Percentiles rank a stretch among this genome's conserved stretches.
Evolutionary conservation across 2,329 filamentous ascomycete species (phyloP).

Genomic region (Monosporascus cannonballus): DNA sequence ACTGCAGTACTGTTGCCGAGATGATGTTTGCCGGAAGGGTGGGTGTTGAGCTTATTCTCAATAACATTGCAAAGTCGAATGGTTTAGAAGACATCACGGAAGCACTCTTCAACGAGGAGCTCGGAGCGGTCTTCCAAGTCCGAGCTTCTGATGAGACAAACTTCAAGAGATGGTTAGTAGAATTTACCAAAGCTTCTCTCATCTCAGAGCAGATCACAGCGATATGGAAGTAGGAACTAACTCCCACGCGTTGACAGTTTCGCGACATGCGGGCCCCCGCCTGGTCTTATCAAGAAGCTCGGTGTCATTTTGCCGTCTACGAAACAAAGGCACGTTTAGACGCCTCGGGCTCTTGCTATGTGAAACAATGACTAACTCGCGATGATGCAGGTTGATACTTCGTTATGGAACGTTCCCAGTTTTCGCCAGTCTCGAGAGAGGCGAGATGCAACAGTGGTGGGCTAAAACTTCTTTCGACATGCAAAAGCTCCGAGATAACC

Average conservation of each 20-base stretch:
- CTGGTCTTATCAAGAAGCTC: slow-evolving; percentile 76
- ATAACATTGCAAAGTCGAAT: slow-evolving; percentile 56
- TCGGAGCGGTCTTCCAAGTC: slow-evolving; percentile 94
- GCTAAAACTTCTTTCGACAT: slow-evolving; percentile 82
- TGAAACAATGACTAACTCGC: too few species aligned
- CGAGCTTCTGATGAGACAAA: slow-evolving; percentile 75
- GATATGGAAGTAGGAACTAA: too few species aligned
- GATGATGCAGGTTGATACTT: slow-evolving; percentile 45
- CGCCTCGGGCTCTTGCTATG: too few species aligned
- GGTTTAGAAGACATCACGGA: slow-evolving; percentile 59
- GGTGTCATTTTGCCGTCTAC: slow-evolving; percentile 63
- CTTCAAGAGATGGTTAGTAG: slow-evolving; percentile 63
- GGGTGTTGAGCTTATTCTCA: slow-evolving; percentile 78
- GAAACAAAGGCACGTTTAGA: slow-evolving; percentile 47
- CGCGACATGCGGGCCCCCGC: slow-evolving; percentile 79
- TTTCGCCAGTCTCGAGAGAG: slow-evolving; percentile 62
- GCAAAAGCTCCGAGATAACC: slow-evolving; percentile 86
- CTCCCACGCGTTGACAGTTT: slow-evolving; percentile 39
- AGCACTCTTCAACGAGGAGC: slow-evolving; percentile 89
- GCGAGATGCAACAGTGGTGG: slow-evolving; percentile 81
- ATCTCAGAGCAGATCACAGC: too few species aligned
- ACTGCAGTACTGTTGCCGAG: slow-evolving; percentile 63
- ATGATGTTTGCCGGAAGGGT: slow-evolving; percentile 98
- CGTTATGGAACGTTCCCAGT: slow-evolving; percentile 63
- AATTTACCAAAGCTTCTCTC: too few species aligned